Percentiles rank a stretch among this genome's conserved stretches.
Evolutionary conservation across 2,329 filamentous ascomycete species (phyloP).

Genomic region (Clonostachys chloroleuca): DNA sequence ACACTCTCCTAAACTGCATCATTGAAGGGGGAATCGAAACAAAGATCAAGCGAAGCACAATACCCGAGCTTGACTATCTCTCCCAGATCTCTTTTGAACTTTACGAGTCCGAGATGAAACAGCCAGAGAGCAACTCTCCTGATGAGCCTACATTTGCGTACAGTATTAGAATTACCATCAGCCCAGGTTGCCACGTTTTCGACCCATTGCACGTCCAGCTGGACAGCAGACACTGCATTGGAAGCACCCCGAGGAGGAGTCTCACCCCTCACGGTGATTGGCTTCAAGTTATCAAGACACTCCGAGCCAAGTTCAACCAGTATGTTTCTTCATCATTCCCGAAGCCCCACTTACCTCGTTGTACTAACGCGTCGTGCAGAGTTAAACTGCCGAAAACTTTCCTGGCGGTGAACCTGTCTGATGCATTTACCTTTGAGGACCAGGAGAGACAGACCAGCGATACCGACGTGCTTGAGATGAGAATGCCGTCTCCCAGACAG

Average conservation of each 20-base stretch:
- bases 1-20: slow-evolving; percentile 96
- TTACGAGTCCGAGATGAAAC: slow-evolving; percentile 85
- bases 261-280: slow-evolving; percentile 90
- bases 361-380: slow-evolving; percentile 25
- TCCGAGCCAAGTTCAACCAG: slow-evolving; percentile 94
- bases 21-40: slow-evolving; percentile 94
- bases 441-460: slow-evolving; percentile 44
- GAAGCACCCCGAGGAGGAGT: slow-evolving; percentile 84
- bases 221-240: slow-evolving; percentile 94
- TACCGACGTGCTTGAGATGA: slow-evolving; percentile 43
- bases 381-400: slow-evolving; percentile 65
- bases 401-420: slow-evolving; percentile 59
- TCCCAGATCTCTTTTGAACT: slow-evolving; percentile 98
- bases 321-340: slow-evolving; percentile 37
- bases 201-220: slow-evolving; percentile 95
- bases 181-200: slow-evolving; percentile 92
- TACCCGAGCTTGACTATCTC: slow-evolving; percentile 95
- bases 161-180: slow-evolving; percentile 93
- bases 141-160: slow-evolving; percentile 76
- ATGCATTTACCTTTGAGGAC: slow-evolving; percentile 56
- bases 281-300: slow-evolving; percentile 94
- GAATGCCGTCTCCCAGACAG: slow-evolving; percentile 11
- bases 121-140: slow-evolving; percentile 13
- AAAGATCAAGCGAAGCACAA: slow-evolving; percentile 92
- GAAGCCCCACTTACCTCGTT: slow-evolving; percentile 5